Base-by-base conservation (phyloP, 2,329 filamentous ascomycete genomes). In the Xylaria sp. region DNA sequence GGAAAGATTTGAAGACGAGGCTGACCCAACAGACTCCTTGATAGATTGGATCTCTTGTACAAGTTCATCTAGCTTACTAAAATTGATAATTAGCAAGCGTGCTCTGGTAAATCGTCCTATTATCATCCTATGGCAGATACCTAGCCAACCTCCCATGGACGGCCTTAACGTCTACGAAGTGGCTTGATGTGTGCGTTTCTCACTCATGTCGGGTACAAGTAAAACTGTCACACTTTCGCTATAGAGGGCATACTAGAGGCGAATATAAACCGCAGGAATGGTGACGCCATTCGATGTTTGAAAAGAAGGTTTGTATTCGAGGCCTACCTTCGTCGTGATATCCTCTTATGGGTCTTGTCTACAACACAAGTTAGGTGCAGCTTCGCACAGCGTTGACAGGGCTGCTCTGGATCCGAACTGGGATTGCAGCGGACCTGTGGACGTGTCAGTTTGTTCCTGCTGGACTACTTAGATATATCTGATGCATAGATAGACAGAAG, bases 21-120 rank as follows among this genome's bases (percentile, higher is more conserved):
- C 59, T 34, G 72, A 73, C 55, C 75, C 78, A 50, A 88, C 85
- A 53, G 82, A 84, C 70, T 86, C 81, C 72, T 86, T 86, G 73
- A 87, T 87, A 73, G 78, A 84, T 69, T 81, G 82, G n/a, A 88
- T 82, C 73, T 87, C 85, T 68, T 85, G 83, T 59, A 84, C 85
- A 4, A 88, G 78, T 69, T 85, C 83, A 70, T 88, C 86, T 2
- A 88, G 78, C 74, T 88, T 88, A 72, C 86, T 87, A 64, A 56
- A 59, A n/a, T 50, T 42, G 21, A 2, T n/a, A 36, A 61, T 73
- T 11, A 71, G 68, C 24, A 30, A 50, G 21, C 7, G 8, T 51
- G 21, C 14, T 7, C 47, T 55, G 39, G 63, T 36, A 32, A 56
- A 47, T 21, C 34, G 54, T 53, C 21, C 34, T n/a, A 47, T 53